Evolutionary conservation across 352 stramenopile genomes (phyloP).

Genomic region (Pythium rishiriense): DNA sequence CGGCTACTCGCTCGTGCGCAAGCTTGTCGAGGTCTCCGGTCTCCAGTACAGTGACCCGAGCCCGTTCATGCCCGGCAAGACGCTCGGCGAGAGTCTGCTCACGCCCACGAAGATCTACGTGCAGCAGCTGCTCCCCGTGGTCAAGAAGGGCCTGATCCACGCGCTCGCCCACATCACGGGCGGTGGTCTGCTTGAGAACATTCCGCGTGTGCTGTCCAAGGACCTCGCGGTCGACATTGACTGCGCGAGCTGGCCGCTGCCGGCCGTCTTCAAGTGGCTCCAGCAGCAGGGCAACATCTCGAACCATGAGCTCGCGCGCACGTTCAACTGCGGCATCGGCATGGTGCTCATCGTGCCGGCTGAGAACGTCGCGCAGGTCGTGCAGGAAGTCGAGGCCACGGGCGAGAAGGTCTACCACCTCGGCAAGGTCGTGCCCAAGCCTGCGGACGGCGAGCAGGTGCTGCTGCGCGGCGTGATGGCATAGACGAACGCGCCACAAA

Average conservation of each 20-base stretch:
- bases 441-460: constrained; percentile 77
- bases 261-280: constrained; percentile 98
- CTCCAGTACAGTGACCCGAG: constrained; percentile 75
- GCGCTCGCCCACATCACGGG: constrained; percentile 98
- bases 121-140: constrained; percentile 80
- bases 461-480: constrained; percentile 74
- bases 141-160: constrained; percentile 84
- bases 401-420: constrained; percentile 92
- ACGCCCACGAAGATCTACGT: constrained; percentile 99
- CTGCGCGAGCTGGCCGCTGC: constrained; percentile 87
- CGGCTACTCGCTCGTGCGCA: constrained; percentile 98
- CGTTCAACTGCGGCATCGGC: constrained; percentile 99
- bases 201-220: constrained; percentile 94
- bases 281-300: constrained; percentile 91
- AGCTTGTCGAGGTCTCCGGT: constrained; percentile 93
- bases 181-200: constrained; percentile 97
- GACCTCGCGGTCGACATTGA: constrained; percentile 94
- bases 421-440: constrained; percentile 70
- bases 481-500: constrained; percentile 27
- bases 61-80: constrained; percentile 79
- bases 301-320: constrained; percentile 95
- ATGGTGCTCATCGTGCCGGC: constrained; percentile 97
- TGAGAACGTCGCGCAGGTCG: constrained; percentile 88
- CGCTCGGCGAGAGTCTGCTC: constrained; percentile 93
- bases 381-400: constrained; percentile 72